Evolutionary conservation across 2,329 filamentous ascomycete species (phyloP).

Genomic region (Thielaviopsis musarum): DNA sequence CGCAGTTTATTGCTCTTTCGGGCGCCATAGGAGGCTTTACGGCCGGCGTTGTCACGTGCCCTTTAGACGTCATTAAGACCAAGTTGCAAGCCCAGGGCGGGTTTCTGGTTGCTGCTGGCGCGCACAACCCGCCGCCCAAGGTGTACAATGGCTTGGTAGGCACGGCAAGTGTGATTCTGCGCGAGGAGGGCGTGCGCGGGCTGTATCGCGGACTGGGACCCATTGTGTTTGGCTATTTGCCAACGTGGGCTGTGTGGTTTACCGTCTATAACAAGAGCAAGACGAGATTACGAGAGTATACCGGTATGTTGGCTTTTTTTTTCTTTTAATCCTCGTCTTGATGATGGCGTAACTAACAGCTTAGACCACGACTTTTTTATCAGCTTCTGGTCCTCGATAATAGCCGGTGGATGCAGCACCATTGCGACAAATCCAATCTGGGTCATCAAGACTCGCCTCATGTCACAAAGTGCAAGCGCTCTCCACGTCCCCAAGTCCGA

Average conservation of each 20-base stretch:
- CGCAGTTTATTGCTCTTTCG: slow-evolving; percentile 64
- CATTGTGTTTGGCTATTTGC: slow-evolving; percentile 87
- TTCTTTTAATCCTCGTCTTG: background rate
- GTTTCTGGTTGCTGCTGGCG: slow-evolving; percentile 31
- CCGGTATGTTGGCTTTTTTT: slow-evolving; percentile 30
- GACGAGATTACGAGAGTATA: slow-evolving; percentile 48
- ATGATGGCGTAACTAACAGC: background rate
- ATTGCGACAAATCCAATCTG: slow-evolving; percentile 94
- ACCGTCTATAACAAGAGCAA: slow-evolving; percentile 90
- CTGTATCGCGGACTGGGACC: slow-evolving; percentile 88
- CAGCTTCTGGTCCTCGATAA: slow-evolving; percentile 76
- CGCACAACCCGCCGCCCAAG: slow-evolving; percentile 33
- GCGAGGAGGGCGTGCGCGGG: slow-evolving; percentile 72
- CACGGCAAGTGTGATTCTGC: slow-evolving; percentile 72
- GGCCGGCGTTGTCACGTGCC: slow-evolving; percentile 87
- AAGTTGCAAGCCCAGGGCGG: slow-evolving; percentile 92
- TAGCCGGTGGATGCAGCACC: slow-evolving; percentile 83
- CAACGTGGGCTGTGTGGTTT: slow-evolving; percentile 97
- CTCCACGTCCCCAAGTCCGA: slow-evolving; percentile 21
- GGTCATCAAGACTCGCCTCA: slow-evolving; percentile 96
- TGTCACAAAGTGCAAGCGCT: slow-evolving; percentile 62
- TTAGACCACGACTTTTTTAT: slow-evolving; percentile 29
- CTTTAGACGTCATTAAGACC: slow-evolving; percentile 97
- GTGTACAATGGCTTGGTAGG: slow-evolving; percentile 78
- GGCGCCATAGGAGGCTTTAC: slow-evolving; percentile 83